These are phyloP conservation scores for Daphne laureola DNA, from an alignment of 441 rosid genomes.

Conservation along the genomic window DNA sequence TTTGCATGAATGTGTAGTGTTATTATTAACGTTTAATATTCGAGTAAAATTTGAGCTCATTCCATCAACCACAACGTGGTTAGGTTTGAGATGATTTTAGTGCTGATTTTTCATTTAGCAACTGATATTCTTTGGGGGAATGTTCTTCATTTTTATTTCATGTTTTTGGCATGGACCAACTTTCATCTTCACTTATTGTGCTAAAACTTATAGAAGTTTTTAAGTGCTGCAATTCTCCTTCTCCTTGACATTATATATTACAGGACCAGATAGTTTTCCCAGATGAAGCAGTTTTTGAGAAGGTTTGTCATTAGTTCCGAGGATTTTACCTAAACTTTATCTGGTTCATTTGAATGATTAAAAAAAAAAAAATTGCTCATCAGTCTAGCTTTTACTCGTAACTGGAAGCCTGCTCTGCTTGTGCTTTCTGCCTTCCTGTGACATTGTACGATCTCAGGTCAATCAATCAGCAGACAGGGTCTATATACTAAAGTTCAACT, in stretches of 20 bases:
- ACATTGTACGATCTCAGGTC: constrained; percentile 35
- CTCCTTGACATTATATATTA: constrained; percentile 44
- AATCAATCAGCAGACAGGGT: constrained; percentile 87
- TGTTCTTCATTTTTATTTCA: too few relatives aligned
- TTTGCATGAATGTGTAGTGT: too few relatives aligned
- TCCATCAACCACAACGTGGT: too few relatives aligned
- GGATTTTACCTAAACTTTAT: constrained; percentile 5
- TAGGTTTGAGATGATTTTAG: too few relatives aligned
- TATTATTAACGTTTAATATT: too few relatives aligned
- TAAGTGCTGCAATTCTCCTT: constrained; percentile 5
- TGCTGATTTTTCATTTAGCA: too few relatives aligned
- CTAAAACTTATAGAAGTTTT: too few relatives aligned
- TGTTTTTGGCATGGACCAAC: too few relatives aligned
- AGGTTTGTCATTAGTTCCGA: constrained; percentile 34
- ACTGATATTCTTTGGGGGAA: too few relatives aligned
- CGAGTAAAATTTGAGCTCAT: too few relatives aligned
- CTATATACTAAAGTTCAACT: constrained; percentile 75
- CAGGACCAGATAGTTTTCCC: constrained; percentile 96
- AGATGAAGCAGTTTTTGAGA: constrained; percentile 90
- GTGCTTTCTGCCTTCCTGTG: not conserved
- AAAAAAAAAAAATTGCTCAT: too few relatives aligned
- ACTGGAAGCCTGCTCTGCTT: not conserved
- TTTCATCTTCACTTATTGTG: too few relatives aligned
- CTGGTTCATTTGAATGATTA: not conserved
- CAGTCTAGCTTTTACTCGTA: not conserved